Evolutionary conservation across 345 rosid genomes (phyloP).

Genomic region (Pistacia integerrima): DNA sequence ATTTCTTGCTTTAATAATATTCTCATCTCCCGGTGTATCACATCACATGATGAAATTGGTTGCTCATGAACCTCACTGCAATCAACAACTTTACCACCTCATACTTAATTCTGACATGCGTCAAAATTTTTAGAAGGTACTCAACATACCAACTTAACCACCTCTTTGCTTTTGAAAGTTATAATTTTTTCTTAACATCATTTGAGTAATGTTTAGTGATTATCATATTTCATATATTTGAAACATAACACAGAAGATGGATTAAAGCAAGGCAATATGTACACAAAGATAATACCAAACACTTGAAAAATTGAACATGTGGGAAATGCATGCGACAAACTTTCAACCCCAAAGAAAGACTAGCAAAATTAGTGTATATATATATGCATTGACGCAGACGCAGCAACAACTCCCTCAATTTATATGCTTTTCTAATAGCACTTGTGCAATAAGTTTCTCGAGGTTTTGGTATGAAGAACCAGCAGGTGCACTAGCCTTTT

Average conservation of each 20-base stretch:
- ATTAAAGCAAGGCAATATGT: too few species aligned
- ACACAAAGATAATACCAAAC: too few species aligned
- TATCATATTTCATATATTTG: too few species aligned
- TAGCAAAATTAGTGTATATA: too few species aligned
- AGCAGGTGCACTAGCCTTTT: neutral
- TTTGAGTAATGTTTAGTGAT: too few species aligned
- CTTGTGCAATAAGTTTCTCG: too few species aligned
- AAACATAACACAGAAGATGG: too few species aligned
- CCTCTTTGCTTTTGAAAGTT: slow-evolving; percentile 3
- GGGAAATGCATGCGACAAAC: too few species aligned
- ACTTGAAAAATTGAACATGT: too few species aligned
- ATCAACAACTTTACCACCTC: slow-evolving; percentile 31
- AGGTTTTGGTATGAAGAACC: neutral
- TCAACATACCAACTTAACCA: neutral
- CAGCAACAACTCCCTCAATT: slow-evolving; percentile 25
- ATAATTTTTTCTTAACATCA: neutral
- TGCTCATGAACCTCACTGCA: slow-evolving; percentile 97
- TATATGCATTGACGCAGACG: too few species aligned
- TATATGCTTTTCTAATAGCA: too few species aligned
- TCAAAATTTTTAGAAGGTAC: slow-evolving; percentile 7
- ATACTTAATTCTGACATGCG: slow-evolving; percentile 5
- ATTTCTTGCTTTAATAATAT: slow-evolving; percentile 93
- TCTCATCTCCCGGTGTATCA: slow-evolving; percentile 87
- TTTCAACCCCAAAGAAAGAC: too few species aligned
- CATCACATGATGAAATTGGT: slow-evolving; percentile 74